Evolutionary conservation across 345 rosid genomes (phyloP).

Genomic region (Rhizophora apiculata): DNA sequence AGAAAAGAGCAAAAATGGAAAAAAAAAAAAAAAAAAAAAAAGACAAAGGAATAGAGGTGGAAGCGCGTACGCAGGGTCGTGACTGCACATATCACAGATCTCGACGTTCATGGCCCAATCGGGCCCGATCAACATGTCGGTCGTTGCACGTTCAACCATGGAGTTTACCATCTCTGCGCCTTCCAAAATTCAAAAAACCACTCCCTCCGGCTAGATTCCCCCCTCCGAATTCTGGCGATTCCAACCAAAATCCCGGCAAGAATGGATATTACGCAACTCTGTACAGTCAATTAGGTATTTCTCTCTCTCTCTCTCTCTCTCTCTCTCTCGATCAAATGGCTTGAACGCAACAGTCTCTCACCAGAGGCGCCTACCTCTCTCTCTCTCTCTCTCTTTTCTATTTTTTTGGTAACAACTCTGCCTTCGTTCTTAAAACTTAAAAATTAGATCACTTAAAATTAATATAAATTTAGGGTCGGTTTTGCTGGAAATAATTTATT

Average conservation of each 20-base stretch:
- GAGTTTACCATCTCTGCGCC: constrained; percentile 77
- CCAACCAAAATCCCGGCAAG: constrained; percentile 32
- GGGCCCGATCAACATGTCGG: constrained; percentile 98
- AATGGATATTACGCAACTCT: neutral
- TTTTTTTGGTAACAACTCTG: too few relatives aligned
- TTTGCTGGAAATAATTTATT: too few relatives aligned
- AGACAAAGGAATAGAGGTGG: neutral
- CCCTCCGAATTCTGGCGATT: constrained; percentile 24
- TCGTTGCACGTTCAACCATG: constrained; percentile 97
- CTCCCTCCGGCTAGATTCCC: constrained; percentile 23
- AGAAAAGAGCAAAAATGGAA: neutral
- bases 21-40: neutral
- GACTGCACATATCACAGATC: constrained; percentile 99
- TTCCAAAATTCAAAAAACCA: constrained; percentile 1
- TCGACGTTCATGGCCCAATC: constrained; percentile 99
- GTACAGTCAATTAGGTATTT: neutral
- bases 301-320: neutral
- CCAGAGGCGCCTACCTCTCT: constrained; percentile 18
- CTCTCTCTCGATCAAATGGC: constrained; percentile 20
- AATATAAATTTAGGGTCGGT: neutral
- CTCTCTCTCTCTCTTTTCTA: neutral
- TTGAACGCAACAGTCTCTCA: constrained; percentile 24
- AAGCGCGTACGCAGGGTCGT: constrained; percentile 57
- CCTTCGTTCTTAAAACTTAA: neutral
- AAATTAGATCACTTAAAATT: neutral